Evolutionary conservation across 2,329 filamentous ascomycete species (phyloP), one percentile per base, ranked within the genome.

Genomic region (Colletotrichum abscissum): DNA sequence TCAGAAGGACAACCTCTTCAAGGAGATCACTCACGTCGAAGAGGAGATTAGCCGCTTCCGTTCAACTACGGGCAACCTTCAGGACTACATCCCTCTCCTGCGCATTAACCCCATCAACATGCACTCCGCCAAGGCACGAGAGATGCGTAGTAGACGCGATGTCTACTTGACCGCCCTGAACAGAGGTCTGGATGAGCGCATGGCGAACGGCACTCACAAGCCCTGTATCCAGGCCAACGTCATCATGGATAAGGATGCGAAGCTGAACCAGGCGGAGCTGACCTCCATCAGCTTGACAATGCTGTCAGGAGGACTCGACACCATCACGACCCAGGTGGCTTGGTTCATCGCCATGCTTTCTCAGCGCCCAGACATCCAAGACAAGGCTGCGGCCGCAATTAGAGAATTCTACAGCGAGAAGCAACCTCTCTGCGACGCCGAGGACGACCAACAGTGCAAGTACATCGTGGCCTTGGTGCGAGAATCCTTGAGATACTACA

Each of bases 161-260:
- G 87, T 86, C 24, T 93, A 92, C 75, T 81, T 93, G 46, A 87
- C 82, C 0, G 83, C 82, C 9, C 80, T 93, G 24, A 92, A 92
- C 76, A 79, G 83, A 3, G 89, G 88, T 3, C 82, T 93, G 7
- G 89, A 92, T 69, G 86, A 89, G 26, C 84, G 89, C 1, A 92
- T 93, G 83, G 86, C 86, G 63, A 88, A 89, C 57, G 90, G 90
- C 0, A 90, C 84, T 0, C 86, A 92, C 77, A 87, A 88, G 75
- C 90, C 91, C 0, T 93, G 91, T 77, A 93, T 93, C 56, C 91
- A 92, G 74, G 90, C 90, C 4, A 93, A 92, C 74, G 87, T 92
- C 38, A 92, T 92, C 72, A 82, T 88, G 59, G 91, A 92, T 75
- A 87, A 89, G 75, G 91, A 92, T 49, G 88, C 90, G 0, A 90